Conservation (phyloP, 371 early-diverging fungal species). For the Mortierella sp. region DNA sequence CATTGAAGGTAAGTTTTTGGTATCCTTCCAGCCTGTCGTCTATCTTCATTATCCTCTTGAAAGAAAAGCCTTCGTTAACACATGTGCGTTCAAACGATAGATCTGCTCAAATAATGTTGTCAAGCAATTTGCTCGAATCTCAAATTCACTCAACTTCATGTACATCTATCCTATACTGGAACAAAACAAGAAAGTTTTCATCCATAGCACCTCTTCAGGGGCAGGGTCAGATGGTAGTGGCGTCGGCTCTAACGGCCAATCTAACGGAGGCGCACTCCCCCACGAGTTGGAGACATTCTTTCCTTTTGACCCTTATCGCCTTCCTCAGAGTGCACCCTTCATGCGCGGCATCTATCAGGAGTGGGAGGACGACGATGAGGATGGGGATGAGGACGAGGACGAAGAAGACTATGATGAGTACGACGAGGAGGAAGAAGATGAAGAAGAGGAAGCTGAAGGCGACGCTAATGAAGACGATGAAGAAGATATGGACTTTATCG, state of each 20-base stretch:
- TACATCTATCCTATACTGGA: conserved; percentile 87
- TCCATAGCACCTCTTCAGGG: conserved; percentile 47
- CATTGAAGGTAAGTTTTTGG: conserved; percentile 71
- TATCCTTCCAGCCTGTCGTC: neutral
- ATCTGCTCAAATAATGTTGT: conserved; percentile 86
- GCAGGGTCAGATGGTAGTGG: conserved; percentile 15
- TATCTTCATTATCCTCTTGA: neutral
- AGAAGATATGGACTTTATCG: conserved; percentile 42
- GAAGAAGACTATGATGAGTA: conserved; percentile 67
- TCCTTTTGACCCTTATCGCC: conserved; percentile 94
- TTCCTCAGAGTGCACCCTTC: conserved; percentile 73
- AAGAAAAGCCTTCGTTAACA: neutral
- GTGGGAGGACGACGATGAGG: conserved; percentile 64
- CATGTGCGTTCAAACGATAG: conserved; percentile 30
- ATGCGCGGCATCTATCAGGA: conserved; percentile 75
- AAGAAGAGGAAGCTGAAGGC: conserved; percentile 48
- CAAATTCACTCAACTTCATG: conserved; percentile 85
- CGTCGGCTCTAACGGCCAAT: conserved; percentile 12
- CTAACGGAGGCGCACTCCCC: conserved; percentile 28
- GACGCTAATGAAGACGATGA: conserved; percentile 53
- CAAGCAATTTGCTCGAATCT: conserved; percentile 86
- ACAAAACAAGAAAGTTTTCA: conserved; percentile 68
- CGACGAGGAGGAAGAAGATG: conserved; percentile 47
- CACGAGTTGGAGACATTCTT: conserved; percentile 87
- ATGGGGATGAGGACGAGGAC: conserved; percentile 59